A percentile compares a stretch with the other conserved stretches of the same genome.
Evolutionary conservation across 805 yeast genomes (phyloP).

Genomic region (Kazachstania africana): DNA sequence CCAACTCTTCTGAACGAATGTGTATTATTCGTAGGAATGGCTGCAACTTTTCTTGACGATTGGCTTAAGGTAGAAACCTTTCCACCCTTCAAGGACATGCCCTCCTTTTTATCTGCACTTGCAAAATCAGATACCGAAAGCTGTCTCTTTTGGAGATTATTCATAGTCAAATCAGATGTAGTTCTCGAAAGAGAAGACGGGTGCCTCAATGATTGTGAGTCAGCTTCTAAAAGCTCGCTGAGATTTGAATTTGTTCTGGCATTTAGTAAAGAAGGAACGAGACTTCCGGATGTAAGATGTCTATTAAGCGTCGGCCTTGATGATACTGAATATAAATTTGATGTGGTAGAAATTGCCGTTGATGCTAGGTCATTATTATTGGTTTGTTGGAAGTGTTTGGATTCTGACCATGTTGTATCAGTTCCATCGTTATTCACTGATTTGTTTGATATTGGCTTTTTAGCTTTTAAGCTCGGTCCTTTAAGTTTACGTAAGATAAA

Average conservation of each 20-base stretch:
- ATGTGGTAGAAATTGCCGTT: background rate
- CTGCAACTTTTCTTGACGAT: background rate
- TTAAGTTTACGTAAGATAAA: constrained; percentile 37
- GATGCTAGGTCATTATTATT: background rate
- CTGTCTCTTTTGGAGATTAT: constrained; percentile 21
- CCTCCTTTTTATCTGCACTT: constrained; percentile 1
- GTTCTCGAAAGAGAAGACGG: constrained; percentile 17
- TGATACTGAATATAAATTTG: background rate
- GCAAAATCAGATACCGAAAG: constrained; percentile 15
- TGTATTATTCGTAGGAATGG: background rate
- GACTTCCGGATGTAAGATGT: background rate
- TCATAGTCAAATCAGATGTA: constrained; percentile 20
- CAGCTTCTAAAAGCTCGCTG: constrained; percentile 16
- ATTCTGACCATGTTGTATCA: background rate
- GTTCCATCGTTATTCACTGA: background rate
- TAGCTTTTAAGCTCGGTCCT: constrained; percentile 31
- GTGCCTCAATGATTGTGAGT: constrained; percentile 5
- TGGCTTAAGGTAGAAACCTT: too few relatives aligned
- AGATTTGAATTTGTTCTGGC: constrained; percentile 17
- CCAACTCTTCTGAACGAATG: constrained; percentile 23
- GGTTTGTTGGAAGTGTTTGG: background rate
- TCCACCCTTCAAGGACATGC: background rate
- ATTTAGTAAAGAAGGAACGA: constrained; percentile 1
- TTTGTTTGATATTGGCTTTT: constrained; percentile 1
- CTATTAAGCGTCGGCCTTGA: constrained; percentile 2